Evolutionary conservation across 768 basidiomycete genomes (phyloP).

Genomic region (Pluteus cervinus): DNA sequence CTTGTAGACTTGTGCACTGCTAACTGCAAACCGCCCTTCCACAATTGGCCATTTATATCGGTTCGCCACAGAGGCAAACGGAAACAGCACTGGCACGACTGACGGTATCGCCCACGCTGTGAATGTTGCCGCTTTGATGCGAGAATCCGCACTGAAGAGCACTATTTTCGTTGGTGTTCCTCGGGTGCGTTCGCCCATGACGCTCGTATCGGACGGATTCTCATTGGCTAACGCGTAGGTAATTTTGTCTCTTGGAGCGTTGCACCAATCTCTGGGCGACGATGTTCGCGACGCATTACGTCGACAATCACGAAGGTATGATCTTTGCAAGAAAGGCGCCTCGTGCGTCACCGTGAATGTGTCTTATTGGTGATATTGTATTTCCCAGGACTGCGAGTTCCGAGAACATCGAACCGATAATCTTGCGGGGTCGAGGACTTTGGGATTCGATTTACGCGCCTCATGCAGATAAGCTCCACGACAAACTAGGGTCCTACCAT

Average conservation of each 20-base stretch:
- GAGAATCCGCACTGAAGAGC: constrained; percentile 87
- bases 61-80: constrained; percentile 54
- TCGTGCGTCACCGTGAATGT: constrained; percentile 10
- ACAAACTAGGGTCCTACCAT: constrained; percentile 83
- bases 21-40: constrained; percentile 78
- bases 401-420: constrained; percentile 63
- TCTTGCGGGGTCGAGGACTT: constrained; percentile 61
- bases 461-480: constrained; percentile 82
- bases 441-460: constrained; percentile 90
- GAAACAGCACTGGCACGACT: constrained; percentile 30
- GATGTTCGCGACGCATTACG: constrained; percentile 73
- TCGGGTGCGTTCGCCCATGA: constrained; percentile 43
- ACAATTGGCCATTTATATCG: constrained; percentile 77
- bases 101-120: constrained; percentile 46
- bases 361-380: constrained; percentile 10
- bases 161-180: constrained; percentile 86
- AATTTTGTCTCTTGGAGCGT: constrained; percentile 74
- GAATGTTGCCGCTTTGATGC: constrained; percentile 76
- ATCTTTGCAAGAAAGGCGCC: too few species aligned
- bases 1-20: constrained; percentile 76
- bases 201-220: constrained; percentile 9
- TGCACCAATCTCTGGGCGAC: constrained; percentile 73
- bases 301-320: constrained; percentile 61
- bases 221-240: constrained; percentile 41
- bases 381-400: constrained; percentile 48